Base-by-base conservation (phyloP, 306 rosid genomes). In the Neltuma alba region DNA sequence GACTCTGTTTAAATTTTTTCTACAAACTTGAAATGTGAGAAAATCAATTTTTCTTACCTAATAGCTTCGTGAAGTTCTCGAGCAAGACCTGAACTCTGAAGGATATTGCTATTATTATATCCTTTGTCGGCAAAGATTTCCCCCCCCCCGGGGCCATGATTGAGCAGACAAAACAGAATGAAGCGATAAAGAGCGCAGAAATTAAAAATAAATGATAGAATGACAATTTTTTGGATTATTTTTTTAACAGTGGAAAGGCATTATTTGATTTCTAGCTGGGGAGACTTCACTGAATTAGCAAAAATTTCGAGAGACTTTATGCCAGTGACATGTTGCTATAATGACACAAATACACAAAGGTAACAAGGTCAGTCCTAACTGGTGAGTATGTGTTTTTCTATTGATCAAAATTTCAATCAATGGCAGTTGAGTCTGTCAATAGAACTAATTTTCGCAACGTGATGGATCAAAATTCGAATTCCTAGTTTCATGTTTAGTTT, bases 1-100 rank as follows among this genome's bases (percentile, higher is more conserved):
- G 6, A 42, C 54, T 7, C 9, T 23, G 14, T 36, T 66, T n/a
- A 9, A 23, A n/a, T n/a, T 25, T 27, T 41, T 27, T 69, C 12
- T 15, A 11, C 72, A 41, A 69, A 25, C 74, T 69, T 41, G 31
- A 25, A 69, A 0, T 23, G 3, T 25, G 18, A 18, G 55, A 13
- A 40, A 68, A 69, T 25, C 55, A 42, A 25, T 13, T 9, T 69
- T 69, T 69, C 55, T 42, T 69, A 42, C 55, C 74, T 42, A 69
- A 14, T 13, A 14, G 12, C 23, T 42, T 25, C 5, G 20, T 42
- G 7, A 42, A 25, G 18, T 69, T 47, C 55, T 42, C 37, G 42
- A 69, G 74, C 9, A 41, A 41, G 33, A 10, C 27, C 58, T 52
- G 27, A 20, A 20, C 58, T 38, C n/a, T 68, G 4, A 21, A 23